Percentiles rank a stretch among this genome's conserved stretches.
These are phyloP conservation scores for Aristolochia fimbriata DNA, from an alignment of 164 flowering plant genomes.

Conservation along the genomic window DNA sequence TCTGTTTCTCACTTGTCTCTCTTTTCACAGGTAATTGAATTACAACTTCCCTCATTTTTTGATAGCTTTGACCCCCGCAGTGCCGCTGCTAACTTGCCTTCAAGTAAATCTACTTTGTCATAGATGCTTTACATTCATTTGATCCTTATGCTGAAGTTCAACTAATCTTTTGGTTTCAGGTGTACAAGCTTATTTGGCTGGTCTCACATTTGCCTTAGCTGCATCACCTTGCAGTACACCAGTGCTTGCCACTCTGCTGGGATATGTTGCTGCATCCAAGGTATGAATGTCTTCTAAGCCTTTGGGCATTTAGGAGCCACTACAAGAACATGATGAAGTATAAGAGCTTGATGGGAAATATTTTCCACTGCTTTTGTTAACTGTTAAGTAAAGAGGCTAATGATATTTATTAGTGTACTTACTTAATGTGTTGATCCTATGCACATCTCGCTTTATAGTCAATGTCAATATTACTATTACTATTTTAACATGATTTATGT, in stretches of 20 bases:
- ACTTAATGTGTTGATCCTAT: too few relatives aligned
- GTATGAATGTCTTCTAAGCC: constrained; percentile 18
- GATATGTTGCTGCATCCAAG: constrained; percentile 85
- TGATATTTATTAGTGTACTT: too few relatives aligned
- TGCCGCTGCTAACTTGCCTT: constrained; percentile 93
- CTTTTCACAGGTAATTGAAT: constrained; percentile 57
- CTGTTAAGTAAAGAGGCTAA: too few relatives aligned
- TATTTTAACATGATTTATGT: too few relatives aligned
- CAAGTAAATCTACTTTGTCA: constrained; percentile 38
- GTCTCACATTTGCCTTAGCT: constrained; percentile 94
- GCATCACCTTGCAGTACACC: constrained; percentile 99
- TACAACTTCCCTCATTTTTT: constrained; percentile 92
- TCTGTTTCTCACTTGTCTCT: neutral
- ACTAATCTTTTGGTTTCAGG: constrained; percentile 27
- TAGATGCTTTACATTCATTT: neutral
- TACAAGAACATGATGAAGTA: too few relatives aligned
- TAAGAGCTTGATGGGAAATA: too few relatives aligned
- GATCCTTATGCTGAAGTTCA: neutral
- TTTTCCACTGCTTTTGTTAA: too few relatives aligned
- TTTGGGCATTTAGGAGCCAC: too few relatives aligned
- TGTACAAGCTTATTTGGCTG: constrained; percentile 95
- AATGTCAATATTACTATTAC: too few relatives aligned
- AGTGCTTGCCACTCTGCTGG: constrained; percentile 81
- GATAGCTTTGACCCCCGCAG: constrained; percentile 81
- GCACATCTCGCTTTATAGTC: too few relatives aligned